Evolutionary conservation across 495 filamentous ascomycete genomes (phyloP), one percentile per base, ranked within the genome.

Genomic region (Cercophora newfieldiana): DNA sequence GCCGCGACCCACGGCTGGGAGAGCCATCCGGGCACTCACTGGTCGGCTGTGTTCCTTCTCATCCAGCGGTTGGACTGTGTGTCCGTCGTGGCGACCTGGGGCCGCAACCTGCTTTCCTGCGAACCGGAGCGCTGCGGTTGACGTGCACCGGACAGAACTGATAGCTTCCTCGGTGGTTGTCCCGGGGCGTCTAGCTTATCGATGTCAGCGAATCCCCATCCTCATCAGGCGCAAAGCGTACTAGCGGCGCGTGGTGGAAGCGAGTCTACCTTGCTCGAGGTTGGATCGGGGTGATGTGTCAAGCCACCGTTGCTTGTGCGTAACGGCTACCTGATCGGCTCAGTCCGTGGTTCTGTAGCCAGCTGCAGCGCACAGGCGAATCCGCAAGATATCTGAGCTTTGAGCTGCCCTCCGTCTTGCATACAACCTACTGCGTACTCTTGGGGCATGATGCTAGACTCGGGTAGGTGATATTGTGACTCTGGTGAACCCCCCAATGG

Each of bases 141-240:
- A 48, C 58, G 33, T 60, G 58, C 58, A 48, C 37, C n/a, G n/a
- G n/a, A 33, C 1, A 62, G 50, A 28, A 29, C 26, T 47, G 25
- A 53, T 47, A 29, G 29, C 14, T 47, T 19, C 8, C 19, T 18
- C 18, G 37, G 37, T 25, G 44, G 50, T 50, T 7, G 37, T 48
- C 47, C 37, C 37, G 37, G 37, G 29, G 25, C 47, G 25, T 51
- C 37, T 8, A 37, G 10, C n/a, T 29, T 16, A 44, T 53, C 49
- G 61, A 63, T 48, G 61, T 21, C 44, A 24, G 55, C 55, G 29
- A 62, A 53, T 51, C 5, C 25, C 58, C 59, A 44, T 62, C 44
- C 47, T 22, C n/a, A 30, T 62, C 59, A 28, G 22, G 47, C 44
- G 44, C 59, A 51, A 62, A 53, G 37, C 25, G 47, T n/a, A 51